These are phyloP conservation scores for Microbotryum saponariae DNA, from an alignment of 1,284 basidiomycete species.

Conservation along the genomic window DNA sequence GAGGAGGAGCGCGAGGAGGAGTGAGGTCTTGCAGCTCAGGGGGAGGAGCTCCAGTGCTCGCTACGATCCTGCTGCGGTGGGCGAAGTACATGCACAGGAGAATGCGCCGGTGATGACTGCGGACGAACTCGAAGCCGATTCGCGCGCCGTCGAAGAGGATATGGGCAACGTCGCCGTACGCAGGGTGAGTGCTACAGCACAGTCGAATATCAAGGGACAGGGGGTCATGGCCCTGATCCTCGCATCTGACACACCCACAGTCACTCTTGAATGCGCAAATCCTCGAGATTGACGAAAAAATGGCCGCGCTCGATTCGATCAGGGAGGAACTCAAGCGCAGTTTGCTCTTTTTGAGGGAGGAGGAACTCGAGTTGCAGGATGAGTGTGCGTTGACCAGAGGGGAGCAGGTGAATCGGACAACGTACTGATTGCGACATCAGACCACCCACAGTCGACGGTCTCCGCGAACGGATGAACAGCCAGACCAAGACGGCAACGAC, in stretches of 20 bases:
- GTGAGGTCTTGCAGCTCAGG: constrained; percentile 46
- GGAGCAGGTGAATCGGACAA: too few species aligned
- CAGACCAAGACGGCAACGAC: constrained; percentile 36
- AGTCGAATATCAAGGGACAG: too few species aligned
- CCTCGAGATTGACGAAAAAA: constrained; percentile 76
- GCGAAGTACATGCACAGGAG: constrained; percentile 53
- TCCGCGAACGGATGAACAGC: constrained; percentile 56
- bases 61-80: constrained; percentile 31
- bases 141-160: constrained; percentile 20
- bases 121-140: constrained; percentile 19
- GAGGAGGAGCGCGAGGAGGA: constrained; percentile 51
- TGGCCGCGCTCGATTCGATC: constrained; percentile 73
- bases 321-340: constrained; percentile 72
- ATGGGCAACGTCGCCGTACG: constrained; percentile 25
- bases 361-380: constrained; percentile 90
- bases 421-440: neutral
- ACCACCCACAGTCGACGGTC: constrained; percentile 62
- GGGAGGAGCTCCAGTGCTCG: constrained; percentile 1
- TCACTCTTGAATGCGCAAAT: constrained; percentile 72
- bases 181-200: constrained; percentile 5
- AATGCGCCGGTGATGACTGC: constrained; percentile 38
- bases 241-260: neutral
- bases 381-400: constrained; percentile 56
- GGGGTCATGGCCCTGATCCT: too few species aligned
- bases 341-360: constrained; percentile 80